Conservation (phyloP, 352 stramenopile genomes). For the Phytopythium mirpurense region DNA sequence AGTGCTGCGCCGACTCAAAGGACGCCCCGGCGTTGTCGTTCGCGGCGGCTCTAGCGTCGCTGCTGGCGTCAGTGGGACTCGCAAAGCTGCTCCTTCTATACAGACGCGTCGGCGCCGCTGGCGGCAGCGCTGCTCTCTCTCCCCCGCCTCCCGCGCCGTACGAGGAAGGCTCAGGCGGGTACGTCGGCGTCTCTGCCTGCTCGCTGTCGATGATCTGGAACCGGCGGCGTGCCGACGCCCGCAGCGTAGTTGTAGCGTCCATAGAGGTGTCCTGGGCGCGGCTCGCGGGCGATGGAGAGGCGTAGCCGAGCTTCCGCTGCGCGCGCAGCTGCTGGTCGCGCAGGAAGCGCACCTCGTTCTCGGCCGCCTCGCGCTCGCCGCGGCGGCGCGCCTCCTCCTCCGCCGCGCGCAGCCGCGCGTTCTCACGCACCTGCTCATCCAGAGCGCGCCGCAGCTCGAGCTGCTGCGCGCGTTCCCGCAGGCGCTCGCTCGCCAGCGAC, state of each 20-base stretch:
- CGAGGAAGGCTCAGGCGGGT: too few relatives aligned
- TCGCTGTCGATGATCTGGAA: conserved; percentile 12
- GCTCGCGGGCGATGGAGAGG: conserved; percentile 10
- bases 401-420: conserved; percentile 41
- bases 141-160: background rate
- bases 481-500: conserved; percentile 38
- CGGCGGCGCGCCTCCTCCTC: conserved; percentile 31
- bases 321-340: conserved; percentile 59
- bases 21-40: conserved; percentile 14
- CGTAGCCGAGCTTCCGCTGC: conserved; percentile 33
- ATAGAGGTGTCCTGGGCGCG: conserved; percentile 2
- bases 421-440: conserved; percentile 73
- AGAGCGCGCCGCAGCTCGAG: conserved; percentile 63
- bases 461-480: conserved; percentile 58
- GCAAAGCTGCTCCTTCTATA: conserved; percentile 9
- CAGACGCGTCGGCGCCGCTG: conserved; percentile 17
- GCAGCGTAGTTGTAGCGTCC: conserved; percentile 10
- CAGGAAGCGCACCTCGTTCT: conserved; percentile 46
- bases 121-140: conserved; percentile 14
- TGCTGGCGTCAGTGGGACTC: background rate
- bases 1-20: conserved; percentile 14
- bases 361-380: conserved; percentile 32
- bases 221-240: conserved; percentile 6
- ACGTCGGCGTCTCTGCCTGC: conserved; percentile 5
- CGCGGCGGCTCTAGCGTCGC: background rate